Base-by-base conservation (phyloP, 2,329 filamentous ascomycete genomes). In the Cladosporium sp. region DNA sequence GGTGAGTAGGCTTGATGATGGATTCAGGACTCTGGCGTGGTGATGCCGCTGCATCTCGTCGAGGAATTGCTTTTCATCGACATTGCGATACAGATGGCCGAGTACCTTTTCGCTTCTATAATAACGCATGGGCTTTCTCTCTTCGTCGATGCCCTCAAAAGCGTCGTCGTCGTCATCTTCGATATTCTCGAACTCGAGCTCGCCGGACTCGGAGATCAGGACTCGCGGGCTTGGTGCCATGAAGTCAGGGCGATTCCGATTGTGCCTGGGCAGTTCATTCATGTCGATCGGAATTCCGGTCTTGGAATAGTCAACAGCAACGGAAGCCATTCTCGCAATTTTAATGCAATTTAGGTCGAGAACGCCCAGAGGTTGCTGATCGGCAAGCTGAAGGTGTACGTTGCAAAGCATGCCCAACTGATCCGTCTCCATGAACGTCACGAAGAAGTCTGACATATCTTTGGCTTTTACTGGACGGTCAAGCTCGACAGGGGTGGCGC, bases 361-460 rank as follows among this genome's bases (percentile, higher is more conserved):
- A 4, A 67, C 68, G 0, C 69, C 69, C 1, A 25, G 18, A 0
- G 50, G 33, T 6, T 59, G 54, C 25, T 64, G 60, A 55, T 74
- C 72, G 3, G 72, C 71, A 29, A 69, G 53, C 35, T 70, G 64
- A 51, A 70, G 63, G 52, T 74, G 72, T 13, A 64, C 63, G 40
- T 60, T 71, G 13, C 66, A 68, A 8, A 74, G 68, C 39, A 66
- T 65, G 2, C 70, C 71, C 0, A 74, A 59, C n/a, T 65, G 64
- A 53, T 74, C 71, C 30, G 64, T 68, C n/a, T 70, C 64, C 82
- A 88, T 87, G 53, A 88, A 89, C 13, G 82, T 73, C n/a, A 94
- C 75, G 55, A 95, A 93, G 67, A 92, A 93, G 9, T 85, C 73
- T 0, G 82, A 82, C 70, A 95, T 93, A 57, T 94, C 88, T 0